Evolutionary conservation across 2,329 filamentous ascomycete genomes (phyloP).

Genomic region (Colletotrichum horii): DNA sequence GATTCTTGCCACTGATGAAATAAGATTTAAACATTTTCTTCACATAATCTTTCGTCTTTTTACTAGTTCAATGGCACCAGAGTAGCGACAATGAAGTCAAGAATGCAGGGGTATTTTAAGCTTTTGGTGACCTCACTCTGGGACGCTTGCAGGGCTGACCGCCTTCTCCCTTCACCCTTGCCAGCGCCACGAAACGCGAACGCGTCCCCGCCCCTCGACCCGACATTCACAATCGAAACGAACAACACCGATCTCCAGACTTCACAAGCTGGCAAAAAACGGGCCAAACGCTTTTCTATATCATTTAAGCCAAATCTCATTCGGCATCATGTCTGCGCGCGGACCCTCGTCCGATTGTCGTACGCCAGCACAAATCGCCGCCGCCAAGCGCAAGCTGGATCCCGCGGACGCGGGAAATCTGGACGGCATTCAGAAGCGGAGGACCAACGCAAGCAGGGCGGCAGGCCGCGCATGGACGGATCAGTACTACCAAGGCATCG

Average conservation of each 20-base stretch:
- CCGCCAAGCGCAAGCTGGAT: background rate
- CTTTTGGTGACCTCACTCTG: background rate
- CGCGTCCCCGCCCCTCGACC: background rate
- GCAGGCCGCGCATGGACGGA: background rate
- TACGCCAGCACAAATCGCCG: background rate
- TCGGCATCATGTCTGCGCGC: background rate
- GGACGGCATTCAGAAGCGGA: background rate
- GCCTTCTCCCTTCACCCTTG: background rate
- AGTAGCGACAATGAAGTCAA: background rate
- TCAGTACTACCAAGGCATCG: background rate
- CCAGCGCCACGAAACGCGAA: background rate
- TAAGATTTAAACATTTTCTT: background rate
- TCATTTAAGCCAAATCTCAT: background rate
- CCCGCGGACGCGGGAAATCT: background rate
- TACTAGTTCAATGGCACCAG: fast-evolving
- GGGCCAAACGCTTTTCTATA: fast-evolving
- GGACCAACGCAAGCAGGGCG: background rate
- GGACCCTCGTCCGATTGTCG: background rate
- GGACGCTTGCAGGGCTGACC: background rate
- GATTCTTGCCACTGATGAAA: background rate
- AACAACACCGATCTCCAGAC: background rate
- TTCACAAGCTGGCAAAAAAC: background rate
- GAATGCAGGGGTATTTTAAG: background rate
- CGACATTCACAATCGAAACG: background rate
- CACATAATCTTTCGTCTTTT: background rate